A percentile compares a stretch with the other conserved stretches of the same genome.
phyloP scores from a whole-genome alignment of 2,329 filamentous ascomycete species.

The Scleromitrula shiraiana region DNA sequence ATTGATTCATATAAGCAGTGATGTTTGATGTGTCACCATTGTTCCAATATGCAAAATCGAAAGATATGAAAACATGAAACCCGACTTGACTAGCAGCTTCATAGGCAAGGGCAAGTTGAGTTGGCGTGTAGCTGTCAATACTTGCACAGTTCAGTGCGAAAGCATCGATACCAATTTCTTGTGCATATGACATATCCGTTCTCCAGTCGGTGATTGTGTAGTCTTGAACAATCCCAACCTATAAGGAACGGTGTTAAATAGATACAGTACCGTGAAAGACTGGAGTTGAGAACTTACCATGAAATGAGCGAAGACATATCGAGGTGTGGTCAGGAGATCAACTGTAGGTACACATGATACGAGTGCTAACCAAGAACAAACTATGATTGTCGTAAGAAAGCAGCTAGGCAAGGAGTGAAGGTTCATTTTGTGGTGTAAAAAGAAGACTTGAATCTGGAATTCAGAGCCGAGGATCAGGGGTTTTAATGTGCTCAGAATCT shows the following conservation, averaged over 20 bases:
- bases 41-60: slow-evolving; percentile 30
- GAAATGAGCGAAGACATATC: slow-evolving; percentile 19
- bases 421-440: no score
- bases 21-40: slow-evolving; percentile 28
- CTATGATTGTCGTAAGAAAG: not conserved
- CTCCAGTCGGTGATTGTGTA: slow-evolving; percentile 25
- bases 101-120: slow-evolving; percentile 26
- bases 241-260: not conserved
- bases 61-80: slow-evolving; percentile 29
- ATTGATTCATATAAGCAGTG: slow-evolving; percentile 25
- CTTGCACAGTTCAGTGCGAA: slow-evolving; percentile 29
- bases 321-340: not conserved
- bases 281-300: slow-evolving; percentile 9
- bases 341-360: not conserved
- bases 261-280: not conserved
- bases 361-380: slow-evolving; percentile 1
- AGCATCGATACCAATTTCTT: slow-evolving; percentile 30
- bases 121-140: slow-evolving; percentile 24
- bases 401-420: not conserved
- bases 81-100: slow-evolving; percentile 22
- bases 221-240: slow-evolving; percentile 20
- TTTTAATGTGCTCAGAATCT: not conserved
- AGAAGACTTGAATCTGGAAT: no score
- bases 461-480: no score
- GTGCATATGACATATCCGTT: slow-evolving; percentile 26